phyloP scores from a whole-genome alignment of 2,329 filamentous ascomycete species.

The Xylariaceae sp. region DNA sequence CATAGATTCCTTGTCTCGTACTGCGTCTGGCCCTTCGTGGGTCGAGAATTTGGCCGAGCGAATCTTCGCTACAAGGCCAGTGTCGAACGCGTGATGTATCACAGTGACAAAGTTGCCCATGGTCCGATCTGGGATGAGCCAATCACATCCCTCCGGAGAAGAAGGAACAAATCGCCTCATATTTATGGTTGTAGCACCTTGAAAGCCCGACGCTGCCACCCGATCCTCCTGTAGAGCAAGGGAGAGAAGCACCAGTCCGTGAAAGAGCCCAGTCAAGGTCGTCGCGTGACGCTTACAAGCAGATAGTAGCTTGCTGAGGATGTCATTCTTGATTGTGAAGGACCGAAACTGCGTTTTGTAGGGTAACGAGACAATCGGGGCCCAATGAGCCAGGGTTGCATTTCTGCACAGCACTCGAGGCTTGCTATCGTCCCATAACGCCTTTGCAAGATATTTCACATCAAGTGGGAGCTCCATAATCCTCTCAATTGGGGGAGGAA shows the following conservation, averaged over 20 bases:
- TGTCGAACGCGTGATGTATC: slow-evolving; percentile 16
- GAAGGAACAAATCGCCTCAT: slow-evolving; percentile 17
- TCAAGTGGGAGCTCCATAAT: slow-evolving; percentile 14
- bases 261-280: slow-evolving; percentile 20
- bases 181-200: slow-evolving; percentile 13
- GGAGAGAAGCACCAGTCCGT: slow-evolving; percentile 12
- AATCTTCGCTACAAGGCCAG: slow-evolving; percentile 14
- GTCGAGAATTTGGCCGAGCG: not conserved
- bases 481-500: slow-evolving; percentile 27
- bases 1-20: not conserved
- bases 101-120: slow-evolving; percentile 21
- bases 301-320: not conserved
- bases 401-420: not conserved
- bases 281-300: slow-evolving; percentile 16
- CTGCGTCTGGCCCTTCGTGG: not conserved
- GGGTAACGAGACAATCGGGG: slow-evolving; percentile 8
- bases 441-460: slow-evolving; percentile 1
- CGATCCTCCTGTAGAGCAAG: slow-evolving; percentile 10
- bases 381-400: slow-evolving; percentile 6
- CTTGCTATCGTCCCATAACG: not conserved
- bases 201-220: slow-evolving; percentile 13
- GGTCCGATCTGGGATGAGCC: slow-evolving; percentile 10
- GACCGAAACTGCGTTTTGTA: slow-evolving; percentile 15
- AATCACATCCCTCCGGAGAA: not conserved
- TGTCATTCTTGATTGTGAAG: slow-evolving; percentile 10